phyloP scores from a whole-genome alignment of 2,329 filamentous ascomycete genomes.

The Zelopaecilomyces penicillatus region DNA sequence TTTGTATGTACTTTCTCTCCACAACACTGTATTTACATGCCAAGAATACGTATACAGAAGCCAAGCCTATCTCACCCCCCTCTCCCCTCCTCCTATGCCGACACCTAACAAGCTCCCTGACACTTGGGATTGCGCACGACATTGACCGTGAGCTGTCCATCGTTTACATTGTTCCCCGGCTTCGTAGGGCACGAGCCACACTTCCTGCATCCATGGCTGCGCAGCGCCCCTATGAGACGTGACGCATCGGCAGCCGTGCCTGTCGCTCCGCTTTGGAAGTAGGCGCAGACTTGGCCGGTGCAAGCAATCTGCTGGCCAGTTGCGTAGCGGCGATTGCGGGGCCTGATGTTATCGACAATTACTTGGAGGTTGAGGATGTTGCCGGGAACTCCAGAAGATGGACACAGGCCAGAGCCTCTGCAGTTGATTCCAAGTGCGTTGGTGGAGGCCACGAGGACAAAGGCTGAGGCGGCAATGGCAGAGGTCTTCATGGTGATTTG shows the following conservation, averaged over 20 bases:
- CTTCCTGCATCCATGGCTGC: slow-evolving; percentile 2
- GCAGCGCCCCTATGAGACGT: not conserved
- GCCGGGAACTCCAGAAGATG: slow-evolving; percentile 6
- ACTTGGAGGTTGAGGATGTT: slow-evolving; percentile 8
- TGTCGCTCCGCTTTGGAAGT: slow-evolving; percentile 4
- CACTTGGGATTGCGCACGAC: slow-evolving; percentile 1
- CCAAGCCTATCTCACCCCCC: too few species aligned
- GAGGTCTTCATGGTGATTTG: not conserved
- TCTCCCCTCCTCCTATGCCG: too few species aligned
- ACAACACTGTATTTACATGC: too few species aligned
- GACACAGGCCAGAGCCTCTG: slow-evolving; percentile 9
- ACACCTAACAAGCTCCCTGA: not conserved
- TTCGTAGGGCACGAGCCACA: slow-evolving; percentile 7
- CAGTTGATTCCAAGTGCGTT: slow-evolving; percentile 11
- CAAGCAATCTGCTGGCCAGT: slow-evolving; percentile 3
- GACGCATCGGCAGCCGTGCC: slow-evolving; percentile 6
- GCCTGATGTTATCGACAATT: slow-evolving; percentile 9
- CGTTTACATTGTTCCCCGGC: slow-evolving; percentile 3
- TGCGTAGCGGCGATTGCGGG: slow-evolving; percentile 8
- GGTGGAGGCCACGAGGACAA: not conserved
- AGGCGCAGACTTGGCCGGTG: slow-evolving; percentile 8
- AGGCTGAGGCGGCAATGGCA: not conserved
- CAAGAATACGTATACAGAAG: too few species aligned
- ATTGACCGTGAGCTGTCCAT: slow-evolving; percentile 10
- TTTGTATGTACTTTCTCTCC: too few species aligned